Percentiles rank a stretch among this genome's conserved stretches.
Evolutionary conservation across 352 stramenopile genomes (phyloP).

Genomic region (Globisporangium sylvaticum): DNA sequence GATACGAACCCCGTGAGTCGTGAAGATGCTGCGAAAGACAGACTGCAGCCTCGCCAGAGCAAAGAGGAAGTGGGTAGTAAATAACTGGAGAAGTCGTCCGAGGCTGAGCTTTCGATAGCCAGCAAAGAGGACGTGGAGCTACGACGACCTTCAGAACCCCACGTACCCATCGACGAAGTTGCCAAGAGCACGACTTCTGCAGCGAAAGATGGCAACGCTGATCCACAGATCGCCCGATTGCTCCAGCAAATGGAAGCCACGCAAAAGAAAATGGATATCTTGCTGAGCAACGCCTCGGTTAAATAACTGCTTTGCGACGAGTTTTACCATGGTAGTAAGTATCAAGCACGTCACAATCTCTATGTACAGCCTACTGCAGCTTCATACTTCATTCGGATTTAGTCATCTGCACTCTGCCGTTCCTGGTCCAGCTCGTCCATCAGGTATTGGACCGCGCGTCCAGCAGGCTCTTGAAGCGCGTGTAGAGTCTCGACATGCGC

Average conservation of each 20-base stretch:
- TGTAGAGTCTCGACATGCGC: slow-evolving; percentile 56
- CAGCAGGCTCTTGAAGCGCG: slow-evolving; percentile 53
- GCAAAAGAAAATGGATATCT: slow-evolving; percentile 22
- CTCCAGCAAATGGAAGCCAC: slow-evolving; percentile 12
- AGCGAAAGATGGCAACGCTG: too few relatives aligned
- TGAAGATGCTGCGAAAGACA: background rate
- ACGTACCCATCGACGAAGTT: background rate
- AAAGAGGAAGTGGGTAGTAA: background rate
- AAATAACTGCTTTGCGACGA: background rate
- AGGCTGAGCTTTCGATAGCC: too few relatives aligned
- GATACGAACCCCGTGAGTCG: too few relatives aligned
- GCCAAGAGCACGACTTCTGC: background rate
- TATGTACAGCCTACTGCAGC: background rate
- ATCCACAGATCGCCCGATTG: too few relatives aligned
- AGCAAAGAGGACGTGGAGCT: too few relatives aligned
- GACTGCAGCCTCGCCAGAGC: background rate
- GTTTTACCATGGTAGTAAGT: too few relatives aligned
- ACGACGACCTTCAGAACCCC: too few relatives aligned
- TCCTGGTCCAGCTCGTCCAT: slow-evolving; percentile 6
- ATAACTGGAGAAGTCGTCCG: too few relatives aligned
- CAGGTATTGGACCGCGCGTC: slow-evolving; percentile 33
- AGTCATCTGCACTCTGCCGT: background rate
- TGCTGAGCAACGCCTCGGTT: slow-evolving; percentile 11
- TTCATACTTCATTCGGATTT: background rate
- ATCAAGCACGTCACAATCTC: too few relatives aligned